phyloP scores from a whole-genome alignment of 2,329 filamentous ascomycete species.

The Trichoderma polysporum region DNA sequence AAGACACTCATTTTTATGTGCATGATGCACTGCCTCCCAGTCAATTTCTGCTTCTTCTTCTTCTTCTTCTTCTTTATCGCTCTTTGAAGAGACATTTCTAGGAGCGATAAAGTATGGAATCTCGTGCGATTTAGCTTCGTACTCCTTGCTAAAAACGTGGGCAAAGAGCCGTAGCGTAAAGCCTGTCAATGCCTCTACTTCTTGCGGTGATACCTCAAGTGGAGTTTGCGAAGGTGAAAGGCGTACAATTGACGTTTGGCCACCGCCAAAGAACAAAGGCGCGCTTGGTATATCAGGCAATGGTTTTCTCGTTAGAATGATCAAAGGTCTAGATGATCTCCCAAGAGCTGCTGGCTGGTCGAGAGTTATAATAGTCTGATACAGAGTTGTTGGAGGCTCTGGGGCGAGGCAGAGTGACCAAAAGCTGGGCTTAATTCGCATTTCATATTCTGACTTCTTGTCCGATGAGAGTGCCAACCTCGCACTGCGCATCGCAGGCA shows the following conservation, averaged over 20 bases:
- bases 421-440: slow-evolving; percentile 74
- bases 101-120: slow-evolving; percentile 87
- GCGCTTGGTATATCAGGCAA: slow-evolving; percentile 68
- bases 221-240: slow-evolving; percentile 45
- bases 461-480: slow-evolving; percentile 77
- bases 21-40: slow-evolving; percentile 55
- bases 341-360: slow-evolving; percentile 54
- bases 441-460: slow-evolving; percentile 70
- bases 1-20: slow-evolving; percentile 37
- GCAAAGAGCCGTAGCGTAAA: slow-evolving; percentile 77
- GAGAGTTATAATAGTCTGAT: slow-evolving; percentile 61
- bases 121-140: slow-evolving; percentile 59
- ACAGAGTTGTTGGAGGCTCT: slow-evolving; percentile 52
- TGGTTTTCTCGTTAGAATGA: slow-evolving; percentile 66
- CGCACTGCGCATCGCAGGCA: slow-evolving; percentile 85
- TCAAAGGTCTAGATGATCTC: slow-evolving; percentile 61
- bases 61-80: background rate
- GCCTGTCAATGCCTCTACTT: slow-evolving; percentile 57
- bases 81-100: slow-evolving; percentile 20
- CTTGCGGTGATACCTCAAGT: slow-evolving; percentile 44
- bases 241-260: slow-evolving; percentile 57
- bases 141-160: slow-evolving; percentile 88
- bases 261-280: slow-evolving; percentile 68
- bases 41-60: slow-evolving; percentile 46
- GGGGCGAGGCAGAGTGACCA: slow-evolving; percentile 56